Conservation (phyloP, 2,329 filamentous ascomycete genomes). For the Ustilaginoidea virens region DNA sequence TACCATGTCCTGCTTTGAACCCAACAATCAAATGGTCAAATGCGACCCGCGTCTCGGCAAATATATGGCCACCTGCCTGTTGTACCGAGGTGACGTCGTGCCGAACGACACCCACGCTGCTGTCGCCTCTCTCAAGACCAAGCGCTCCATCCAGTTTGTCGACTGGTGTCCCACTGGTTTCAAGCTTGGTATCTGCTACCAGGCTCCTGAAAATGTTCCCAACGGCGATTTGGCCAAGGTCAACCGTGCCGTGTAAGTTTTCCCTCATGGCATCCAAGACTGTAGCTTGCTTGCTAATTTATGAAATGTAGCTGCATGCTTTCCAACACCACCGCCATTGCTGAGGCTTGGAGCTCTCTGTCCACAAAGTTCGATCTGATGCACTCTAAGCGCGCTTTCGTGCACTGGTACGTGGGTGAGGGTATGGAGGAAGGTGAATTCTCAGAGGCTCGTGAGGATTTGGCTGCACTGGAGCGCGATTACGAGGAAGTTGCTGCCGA, state of each 20-base stretch:
- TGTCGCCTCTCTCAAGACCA: conserved; percentile 95
- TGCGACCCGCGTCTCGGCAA: conserved; percentile 97
- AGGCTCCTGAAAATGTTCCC: conserved; percentile 87
- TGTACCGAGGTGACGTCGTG: conserved; percentile 97
- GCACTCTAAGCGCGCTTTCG: conserved; percentile 99
- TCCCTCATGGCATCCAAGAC: not conserved
- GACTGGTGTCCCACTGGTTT: conserved; percentile 99
- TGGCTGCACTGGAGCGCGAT: conserved; percentile 93
- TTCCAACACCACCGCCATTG: conserved; percentile 95
- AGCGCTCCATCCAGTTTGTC: conserved; percentile 97
- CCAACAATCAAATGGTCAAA: conserved; percentile 99
- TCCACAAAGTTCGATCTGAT: conserved; percentile 99
- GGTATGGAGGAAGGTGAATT: conserved; percentile 99
- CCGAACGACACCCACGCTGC: conserved; percentile 88
- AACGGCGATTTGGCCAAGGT: conserved; percentile 97
- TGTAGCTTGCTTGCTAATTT: too few relatives aligned
- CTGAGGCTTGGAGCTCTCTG: conserved; percentile 92
- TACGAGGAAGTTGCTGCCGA: conserved; percentile 98
- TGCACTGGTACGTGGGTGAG: conserved; percentile 99
- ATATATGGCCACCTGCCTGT: conserved; percentile 97
- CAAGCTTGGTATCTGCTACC: conserved; percentile 99
- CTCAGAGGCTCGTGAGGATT: conserved; percentile 95
- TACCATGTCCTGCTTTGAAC: conserved; percentile 98
- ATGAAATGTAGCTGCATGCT: conserved; percentile 66
- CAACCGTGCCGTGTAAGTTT: conserved; percentile 86